These are phyloP conservation scores for Cladosporium cucumerinum DNA, from an alignment of 2,329 filamentous ascomycete species.

Conservation along the genomic window DNA sequence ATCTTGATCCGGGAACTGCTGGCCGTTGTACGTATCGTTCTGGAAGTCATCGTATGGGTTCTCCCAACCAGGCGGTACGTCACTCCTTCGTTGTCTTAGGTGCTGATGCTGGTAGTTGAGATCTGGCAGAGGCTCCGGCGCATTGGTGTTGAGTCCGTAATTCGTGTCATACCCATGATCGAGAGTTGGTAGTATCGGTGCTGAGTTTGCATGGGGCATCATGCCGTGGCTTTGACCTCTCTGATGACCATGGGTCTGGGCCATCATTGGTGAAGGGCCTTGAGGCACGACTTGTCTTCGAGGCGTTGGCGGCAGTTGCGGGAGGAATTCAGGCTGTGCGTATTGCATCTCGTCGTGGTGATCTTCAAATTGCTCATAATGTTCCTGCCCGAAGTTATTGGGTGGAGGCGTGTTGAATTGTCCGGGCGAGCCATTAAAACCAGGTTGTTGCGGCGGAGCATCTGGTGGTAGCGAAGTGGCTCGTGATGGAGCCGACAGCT, in stretches of 20 bases:
- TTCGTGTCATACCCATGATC: constrained; percentile 26
- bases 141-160: constrained; percentile 24
- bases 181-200: constrained; percentile 53
- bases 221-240: constrained; percentile 26
- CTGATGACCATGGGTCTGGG: constrained; percentile 26
- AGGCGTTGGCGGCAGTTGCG: constrained; percentile 30
- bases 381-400: background rate
- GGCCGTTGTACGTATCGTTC: constrained; percentile 6
- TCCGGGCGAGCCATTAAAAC: background rate
- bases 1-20: constrained; percentile 16
- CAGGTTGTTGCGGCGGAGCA: constrained; percentile 9
- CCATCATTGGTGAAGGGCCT: background rate
- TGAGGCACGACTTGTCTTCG: constrained; percentile 3
- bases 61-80: constrained; percentile 30
- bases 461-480: constrained; percentile 29
- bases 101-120: constrained; percentile 32
- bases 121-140: constrained; percentile 34
- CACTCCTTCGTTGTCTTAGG: constrained; percentile 25
- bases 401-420: constrained; percentile 13
- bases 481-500: constrained; percentile 25
- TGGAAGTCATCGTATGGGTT: constrained; percentile 28
- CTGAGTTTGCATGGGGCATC: constrained; percentile 45
- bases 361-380: constrained; percentile 35
- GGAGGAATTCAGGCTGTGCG: constrained; percentile 38
- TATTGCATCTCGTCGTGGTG: constrained; percentile 45